Percentiles rank a stretch among this genome's conserved stretches.
Evolutionary conservation across 225 moss, liverwort and hornwort species (phyloP).

Genomic region (Pseudisothecium myosuroides): DNA sequence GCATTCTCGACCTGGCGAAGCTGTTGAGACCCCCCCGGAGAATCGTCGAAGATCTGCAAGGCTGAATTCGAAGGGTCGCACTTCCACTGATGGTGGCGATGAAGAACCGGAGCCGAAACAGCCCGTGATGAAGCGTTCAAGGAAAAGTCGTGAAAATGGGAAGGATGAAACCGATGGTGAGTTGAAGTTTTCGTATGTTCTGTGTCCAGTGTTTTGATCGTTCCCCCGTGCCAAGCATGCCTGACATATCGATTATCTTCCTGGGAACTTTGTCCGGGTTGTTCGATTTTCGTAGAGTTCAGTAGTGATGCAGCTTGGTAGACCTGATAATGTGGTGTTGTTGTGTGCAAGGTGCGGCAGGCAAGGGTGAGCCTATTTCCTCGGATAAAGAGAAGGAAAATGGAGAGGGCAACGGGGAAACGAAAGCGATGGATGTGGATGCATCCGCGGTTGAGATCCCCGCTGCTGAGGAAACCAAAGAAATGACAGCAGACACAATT

Average conservation of each 20-base stretch:
- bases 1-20: background rate
- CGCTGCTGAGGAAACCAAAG: conserved; percentile 12
- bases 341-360: background rate
- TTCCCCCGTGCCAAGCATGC: background rate
- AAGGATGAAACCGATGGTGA: conserved; percentile 22
- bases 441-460: background rate
- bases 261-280: background rate
- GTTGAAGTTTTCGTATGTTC: background rate
- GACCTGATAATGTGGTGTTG: background rate
- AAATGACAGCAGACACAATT: background rate
- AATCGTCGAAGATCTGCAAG: conserved; percentile 74
- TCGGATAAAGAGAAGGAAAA: background rate
- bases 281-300: background rate
- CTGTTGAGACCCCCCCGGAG: conserved; percentile 33
- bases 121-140: conserved; percentile 49
- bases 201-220: background rate
- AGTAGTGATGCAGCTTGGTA: background rate
- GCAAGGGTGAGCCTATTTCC: conserved; percentile 23
- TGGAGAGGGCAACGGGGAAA: background rate
- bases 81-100: conserved; percentile 45
- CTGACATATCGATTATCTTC: background rate
- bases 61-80: conserved; percentile 49
- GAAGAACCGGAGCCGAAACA: conserved; percentile 25
- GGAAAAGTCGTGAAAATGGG: conserved; percentile 35
- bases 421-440: conserved; percentile 31